Percentiles rank a stretch among this genome's conserved stretches.
phyloP scores from a whole-genome alignment of 768 basidiomycete species.

The Lactarius trivialis region DNA sequence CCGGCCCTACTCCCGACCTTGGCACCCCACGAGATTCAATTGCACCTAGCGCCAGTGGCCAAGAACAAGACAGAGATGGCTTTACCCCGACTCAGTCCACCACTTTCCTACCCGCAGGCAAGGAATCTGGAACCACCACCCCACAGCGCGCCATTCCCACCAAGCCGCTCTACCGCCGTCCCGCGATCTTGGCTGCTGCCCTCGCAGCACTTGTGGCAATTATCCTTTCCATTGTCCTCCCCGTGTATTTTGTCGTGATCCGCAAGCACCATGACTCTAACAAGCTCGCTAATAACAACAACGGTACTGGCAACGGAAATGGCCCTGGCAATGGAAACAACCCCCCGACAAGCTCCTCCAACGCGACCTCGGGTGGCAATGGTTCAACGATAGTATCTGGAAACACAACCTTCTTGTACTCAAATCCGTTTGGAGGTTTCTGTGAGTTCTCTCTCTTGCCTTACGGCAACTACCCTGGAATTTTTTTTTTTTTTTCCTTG shows the following conservation, averaged over 20 bases:
- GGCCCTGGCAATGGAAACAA: background rate
- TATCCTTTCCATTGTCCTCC: slow-evolving; percentile 7
- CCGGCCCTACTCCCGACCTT: background rate
- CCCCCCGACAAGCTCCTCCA: background rate
- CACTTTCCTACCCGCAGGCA: background rate
- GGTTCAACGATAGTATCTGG: slow-evolving; percentile 31
- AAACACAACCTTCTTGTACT: slow-evolving; percentile 41
- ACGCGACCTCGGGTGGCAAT: slow-evolving; percentile 16
- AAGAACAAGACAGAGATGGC: slow-evolving; percentile 1
- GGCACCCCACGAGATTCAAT: slow-evolving; percentile 7
- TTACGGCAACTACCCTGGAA: too few relatives aligned
- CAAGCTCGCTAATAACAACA: background rate
- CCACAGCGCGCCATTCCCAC: background rate
- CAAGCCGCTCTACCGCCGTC: slow-evolving; percentile 7
- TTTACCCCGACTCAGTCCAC: slow-evolving; percentile 3
- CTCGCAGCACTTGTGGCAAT: slow-evolving; percentile 8
- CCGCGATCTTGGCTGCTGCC: background rate
- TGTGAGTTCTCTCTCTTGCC: slow-evolving; percentile 27
- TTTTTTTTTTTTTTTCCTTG: background rate
- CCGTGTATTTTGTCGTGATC: slow-evolving; percentile 8
- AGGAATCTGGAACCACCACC: background rate
- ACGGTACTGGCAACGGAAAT: background rate
- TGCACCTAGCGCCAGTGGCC: background rate
- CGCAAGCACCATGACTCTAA: background rate
- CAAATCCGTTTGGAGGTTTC: slow-evolving; percentile 41